phyloP scores from a whole-genome alignment of 176 grass and related monocot species.

The Bonia amplexicaulis region DNA sequence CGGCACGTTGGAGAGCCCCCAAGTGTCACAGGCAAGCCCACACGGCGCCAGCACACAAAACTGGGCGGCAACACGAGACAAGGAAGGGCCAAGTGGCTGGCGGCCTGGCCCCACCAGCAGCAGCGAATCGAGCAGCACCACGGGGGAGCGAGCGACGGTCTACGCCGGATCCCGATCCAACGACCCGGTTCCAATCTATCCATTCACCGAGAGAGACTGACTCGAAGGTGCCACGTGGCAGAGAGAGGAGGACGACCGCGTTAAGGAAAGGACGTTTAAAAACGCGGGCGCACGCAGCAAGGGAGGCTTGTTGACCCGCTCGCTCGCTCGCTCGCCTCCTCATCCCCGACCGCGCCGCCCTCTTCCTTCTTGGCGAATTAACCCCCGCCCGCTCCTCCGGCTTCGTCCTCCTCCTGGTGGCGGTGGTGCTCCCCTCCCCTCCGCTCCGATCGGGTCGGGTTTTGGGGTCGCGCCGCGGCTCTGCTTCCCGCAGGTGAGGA shows the following conservation, averaged over 20 bases:
- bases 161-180: too few relatives aligned
- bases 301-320: not conserved
- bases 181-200: too few relatives aligned
- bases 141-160: too few relatives aligned
- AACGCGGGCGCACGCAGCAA: not conserved
- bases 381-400: not conserved
- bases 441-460: not conserved
- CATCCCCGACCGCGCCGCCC: not conserved
- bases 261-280: conserved; percentile 29
- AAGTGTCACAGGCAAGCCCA: too few relatives aligned
- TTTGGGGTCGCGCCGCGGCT: not conserved
- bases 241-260: conserved; percentile 16
- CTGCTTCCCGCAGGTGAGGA: conserved; percentile 30
- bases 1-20: too few relatives aligned
- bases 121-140: too few relatives aligned
- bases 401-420: not conserved
- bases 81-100: too few relatives aligned
- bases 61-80: too few relatives aligned
- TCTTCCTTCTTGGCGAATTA: not conserved
- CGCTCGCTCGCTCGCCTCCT: not conserved
- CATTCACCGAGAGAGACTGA: too few relatives aligned
- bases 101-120: too few relatives aligned
- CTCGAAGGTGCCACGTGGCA: too few relatives aligned
- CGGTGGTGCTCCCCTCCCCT: not conserved
- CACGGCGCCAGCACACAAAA: too few relatives aligned